Evolutionary conservation across 2,329 filamentous ascomycete species (phyloP), one percentile per base, ranked within the genome.

Genomic region (Periconia sp.): DNA sequence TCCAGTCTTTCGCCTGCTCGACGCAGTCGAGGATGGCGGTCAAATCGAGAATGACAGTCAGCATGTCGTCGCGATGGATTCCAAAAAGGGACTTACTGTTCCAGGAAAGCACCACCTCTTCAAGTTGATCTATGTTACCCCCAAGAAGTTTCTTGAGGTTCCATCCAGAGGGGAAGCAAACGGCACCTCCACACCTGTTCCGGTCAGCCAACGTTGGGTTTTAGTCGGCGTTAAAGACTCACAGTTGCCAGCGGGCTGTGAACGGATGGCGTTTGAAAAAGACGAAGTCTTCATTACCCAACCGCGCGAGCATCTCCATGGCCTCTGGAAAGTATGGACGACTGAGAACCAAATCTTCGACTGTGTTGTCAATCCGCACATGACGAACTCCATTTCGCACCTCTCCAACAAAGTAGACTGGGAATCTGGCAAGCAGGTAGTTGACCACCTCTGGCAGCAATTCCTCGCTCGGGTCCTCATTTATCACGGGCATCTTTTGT

Each of bases 101-200:
- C 81, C 81, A 83, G 13, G 77, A 63, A 1, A 78, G 76, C 2
- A 83, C 77, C 1, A 77, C 75, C 3, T 66, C 68, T 52, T 81
- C 78, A 49, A 83, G 71, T 41, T 73, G 71, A 17, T 76, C 74
- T 54, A 83, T 75, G 1, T 76, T 77, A 60, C 73, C 79, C 20
- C 80, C 80, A 43, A 83, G 79, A 23, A 79, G 74, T 43, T 77
- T 70, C 40, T 76, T 65, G 13, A 82, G 72, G 19, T 75, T 76
- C 79, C 80, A 83, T 8, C 81, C 81, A 0, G 80, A 77, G 1
- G 81, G 81, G 57, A 82, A 82, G 6, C 82, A 68, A 14, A 78
- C 82, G 6, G 81, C 80, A 44, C 78, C 80, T 20, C 80, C 81
- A 50, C 75, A 72, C 27, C 78, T 80, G 52, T 18, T 49, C 17